phyloP scores from a whole-genome alignment of 176 grass and related monocot genomes.

The Ensete glaucum region DNA sequence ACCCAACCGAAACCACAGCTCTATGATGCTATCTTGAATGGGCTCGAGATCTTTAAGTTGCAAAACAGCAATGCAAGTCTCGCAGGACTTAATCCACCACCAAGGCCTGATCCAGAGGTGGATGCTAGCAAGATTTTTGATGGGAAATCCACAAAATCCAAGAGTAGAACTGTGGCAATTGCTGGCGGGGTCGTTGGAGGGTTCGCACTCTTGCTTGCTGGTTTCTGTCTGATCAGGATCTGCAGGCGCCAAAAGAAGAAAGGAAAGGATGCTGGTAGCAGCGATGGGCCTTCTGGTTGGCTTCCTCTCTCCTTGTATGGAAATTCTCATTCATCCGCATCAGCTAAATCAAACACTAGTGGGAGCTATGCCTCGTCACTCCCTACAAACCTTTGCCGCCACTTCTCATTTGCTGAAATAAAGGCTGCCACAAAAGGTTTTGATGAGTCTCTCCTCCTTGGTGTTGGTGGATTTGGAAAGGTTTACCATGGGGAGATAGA shows the following conservation, averaged over 20 bases:
- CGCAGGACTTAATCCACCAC: constrained; percentile 24
- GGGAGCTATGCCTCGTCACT: constrained; percentile 9
- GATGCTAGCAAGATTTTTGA: background rate
- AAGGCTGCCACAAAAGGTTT: constrained; percentile 12
- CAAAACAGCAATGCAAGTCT: constrained; percentile 19
- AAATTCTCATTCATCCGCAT: constrained; percentile 6
- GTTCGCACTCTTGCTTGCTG: constrained; percentile 13
- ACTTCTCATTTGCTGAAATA: constrained; percentile 8
- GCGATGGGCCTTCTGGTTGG: constrained; percentile 6
- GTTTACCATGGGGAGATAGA: constrained; percentile 12
- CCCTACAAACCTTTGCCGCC: constrained; percentile 3
- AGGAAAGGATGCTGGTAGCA: constrained; percentile 8
- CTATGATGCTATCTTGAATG: constrained; percentile 42
- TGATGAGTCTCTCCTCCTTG: constrained; percentile 9
- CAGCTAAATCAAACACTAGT: background rate
- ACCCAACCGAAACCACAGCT: background rate
- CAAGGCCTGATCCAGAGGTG: constrained; percentile 1
- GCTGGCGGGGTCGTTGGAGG: constrained; percentile 37
- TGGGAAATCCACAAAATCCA: constrained; percentile 5
- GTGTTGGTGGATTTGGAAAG: constrained; percentile 12
- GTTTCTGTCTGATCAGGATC: background rate
- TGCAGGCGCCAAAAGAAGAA: constrained; percentile 1
- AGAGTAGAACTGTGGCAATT: constrained; percentile 12
- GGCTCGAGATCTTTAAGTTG: constrained; percentile 45
- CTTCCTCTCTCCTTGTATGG: background rate